Evolutionary conservation across 148 eudicot species (phyloP).

Genomic region (Cornus controversa): DNA sequence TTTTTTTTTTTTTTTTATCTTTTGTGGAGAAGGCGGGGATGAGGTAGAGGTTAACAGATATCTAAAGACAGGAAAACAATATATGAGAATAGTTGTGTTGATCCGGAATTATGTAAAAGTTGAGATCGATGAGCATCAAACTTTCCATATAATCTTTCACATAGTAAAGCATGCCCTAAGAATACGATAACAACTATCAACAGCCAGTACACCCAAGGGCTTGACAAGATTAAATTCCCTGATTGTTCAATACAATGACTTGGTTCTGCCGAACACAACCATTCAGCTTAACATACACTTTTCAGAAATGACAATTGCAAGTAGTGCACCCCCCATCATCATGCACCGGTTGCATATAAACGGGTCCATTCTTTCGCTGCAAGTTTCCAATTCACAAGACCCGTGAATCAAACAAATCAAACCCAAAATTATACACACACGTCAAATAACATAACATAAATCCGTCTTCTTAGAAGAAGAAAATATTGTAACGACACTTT

Average conservation of each 20-base stretch:
- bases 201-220: background rate
- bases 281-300: constrained; percentile 4
- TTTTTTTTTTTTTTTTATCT: no score
- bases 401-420: background rate
- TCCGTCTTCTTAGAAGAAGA: background rate
- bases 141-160: background rate
- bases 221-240: background rate
- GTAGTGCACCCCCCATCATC: constrained; percentile 9
- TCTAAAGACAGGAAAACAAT: no score
- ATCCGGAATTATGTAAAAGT: background rate
- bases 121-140: background rate
- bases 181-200: background rate
- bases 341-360: constrained; percentile 76
- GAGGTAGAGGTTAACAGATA: no score
- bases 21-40: no score
- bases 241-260: background rate
- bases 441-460: no score
- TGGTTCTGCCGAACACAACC: background rate
- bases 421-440: no score
- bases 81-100: no score
- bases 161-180: background rate
- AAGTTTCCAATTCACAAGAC: background rate
- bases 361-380: constrained; percentile 95
- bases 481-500: no score
- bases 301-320: background rate